Evolutionary conservation across 768 basidiomycete species (phyloP).

Genomic region (Tylopilus vinaceipallidus): DNA sequence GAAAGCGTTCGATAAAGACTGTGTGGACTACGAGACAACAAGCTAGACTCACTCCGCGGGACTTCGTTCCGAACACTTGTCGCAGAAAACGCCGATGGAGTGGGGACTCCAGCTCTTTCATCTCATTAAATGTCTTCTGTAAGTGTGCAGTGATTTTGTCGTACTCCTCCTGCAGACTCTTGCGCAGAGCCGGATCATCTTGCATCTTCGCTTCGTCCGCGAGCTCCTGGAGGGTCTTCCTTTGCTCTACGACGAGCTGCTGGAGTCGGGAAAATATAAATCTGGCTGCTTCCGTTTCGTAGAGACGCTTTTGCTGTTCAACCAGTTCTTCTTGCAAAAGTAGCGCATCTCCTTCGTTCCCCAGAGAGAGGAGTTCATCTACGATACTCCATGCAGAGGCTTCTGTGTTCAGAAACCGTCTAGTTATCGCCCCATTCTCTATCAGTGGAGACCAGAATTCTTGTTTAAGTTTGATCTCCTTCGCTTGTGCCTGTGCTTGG

Average conservation of each 20-base stretch:
- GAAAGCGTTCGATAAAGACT: background rate
- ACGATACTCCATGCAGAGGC: background rate
- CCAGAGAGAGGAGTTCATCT: background rate
- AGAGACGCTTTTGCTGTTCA: constrained; percentile 7
- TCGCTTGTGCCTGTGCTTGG: background rate
- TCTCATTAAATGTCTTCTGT: constrained; percentile 18
- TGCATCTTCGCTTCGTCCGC: constrained; percentile 13
- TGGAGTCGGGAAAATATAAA: constrained; percentile 17
- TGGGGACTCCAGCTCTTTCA: constrained; percentile 15
- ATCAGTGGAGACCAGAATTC: constrained; percentile 24
- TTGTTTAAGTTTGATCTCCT: constrained; percentile 24
- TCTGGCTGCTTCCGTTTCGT: constrained; percentile 22
- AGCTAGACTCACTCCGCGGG: constrained; percentile 10
- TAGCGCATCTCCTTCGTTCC: background rate
- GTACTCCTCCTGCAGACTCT: constrained; percentile 10
- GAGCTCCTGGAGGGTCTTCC: constrained; percentile 6
- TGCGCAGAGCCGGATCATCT: constrained; percentile 6
- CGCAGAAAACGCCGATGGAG: constrained; percentile 8
- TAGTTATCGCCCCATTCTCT: background rate
- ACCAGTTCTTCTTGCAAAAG: constrained; percentile 23
- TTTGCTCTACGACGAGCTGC: constrained; percentile 17
- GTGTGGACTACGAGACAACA: background rate
- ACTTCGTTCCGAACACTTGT: constrained; percentile 1
- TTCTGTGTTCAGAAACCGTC: background rate
- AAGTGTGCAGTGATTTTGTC: constrained; percentile 1